Percentiles rank a stretch among this genome's conserved stretches.
Evolutionary conservation across 106 monocot genomes (phyloP).

Genomic region (Agapanthus africanus): DNA sequence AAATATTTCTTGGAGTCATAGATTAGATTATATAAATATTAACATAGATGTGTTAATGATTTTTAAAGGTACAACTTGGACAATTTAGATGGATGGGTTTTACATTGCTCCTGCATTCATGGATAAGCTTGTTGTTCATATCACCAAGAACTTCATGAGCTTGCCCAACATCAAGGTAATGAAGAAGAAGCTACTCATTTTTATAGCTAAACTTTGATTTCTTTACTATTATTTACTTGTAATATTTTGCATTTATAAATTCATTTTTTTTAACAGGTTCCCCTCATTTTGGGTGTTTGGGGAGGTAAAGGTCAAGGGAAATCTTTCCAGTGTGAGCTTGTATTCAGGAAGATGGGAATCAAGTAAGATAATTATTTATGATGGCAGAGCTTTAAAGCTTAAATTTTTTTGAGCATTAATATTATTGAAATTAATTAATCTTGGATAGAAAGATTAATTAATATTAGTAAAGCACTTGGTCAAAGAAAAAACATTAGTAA

Average conservation of each 20-base stretch:
- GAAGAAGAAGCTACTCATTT: constrained; percentile 61
- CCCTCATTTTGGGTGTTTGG: constrained; percentile 97
- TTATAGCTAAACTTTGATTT: constrained; percentile 32
- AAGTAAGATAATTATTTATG: constrained; percentile 39
- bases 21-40: too few species aligned
- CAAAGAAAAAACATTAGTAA: too few species aligned
- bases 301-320: constrained; percentile 99
- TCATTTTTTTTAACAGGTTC: constrained; percentile 37
- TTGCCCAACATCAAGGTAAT: constrained; percentile 98
- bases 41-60: too few species aligned
- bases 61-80: constrained; percentile 49
- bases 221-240: background rate
- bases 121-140: constrained; percentile 96
- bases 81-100: constrained; percentile 68
- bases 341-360: constrained; percentile 94
- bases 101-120: constrained; percentile 89
- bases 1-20: too few species aligned
- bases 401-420: background rate
- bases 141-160: constrained; percentile 88
- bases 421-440: background rate
- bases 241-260: background rate
- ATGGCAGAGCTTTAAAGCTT: background rate
- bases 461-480: too few species aligned
- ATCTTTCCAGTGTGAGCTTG: constrained; percentile 98
- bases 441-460: too few species aligned